These are phyloP conservation scores for Mortierella sp. DNA, from an alignment of 371 early-diverging fungal genomes.

Conservation along the genomic window DNA sequence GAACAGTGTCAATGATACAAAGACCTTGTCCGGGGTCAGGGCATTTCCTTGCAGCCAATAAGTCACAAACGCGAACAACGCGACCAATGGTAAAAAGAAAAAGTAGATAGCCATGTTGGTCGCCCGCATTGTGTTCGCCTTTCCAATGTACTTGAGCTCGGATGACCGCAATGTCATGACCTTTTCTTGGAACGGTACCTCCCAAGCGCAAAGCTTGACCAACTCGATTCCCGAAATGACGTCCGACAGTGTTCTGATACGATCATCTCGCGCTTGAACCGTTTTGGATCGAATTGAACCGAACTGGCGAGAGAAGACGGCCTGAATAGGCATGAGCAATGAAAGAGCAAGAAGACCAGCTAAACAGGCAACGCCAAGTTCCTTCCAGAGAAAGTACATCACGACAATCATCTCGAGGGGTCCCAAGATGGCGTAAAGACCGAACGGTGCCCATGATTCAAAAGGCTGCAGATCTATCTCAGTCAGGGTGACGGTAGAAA, in stretches of 20 bases:
- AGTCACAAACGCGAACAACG: constrained; percentile 45
- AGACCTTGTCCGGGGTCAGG: constrained; percentile 53
- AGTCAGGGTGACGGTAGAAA: no score
- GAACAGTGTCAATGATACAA: constrained; percentile 55
- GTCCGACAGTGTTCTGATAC: constrained; percentile 74
- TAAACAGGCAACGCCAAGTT: constrained; percentile 67
- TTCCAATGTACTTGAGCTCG: constrained; percentile 47
- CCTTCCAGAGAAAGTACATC: constrained; percentile 68
- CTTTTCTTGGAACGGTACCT: constrained; percentile 57
- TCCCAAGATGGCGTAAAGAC: constrained; percentile 40
- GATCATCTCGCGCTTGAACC: constrained; percentile 67
- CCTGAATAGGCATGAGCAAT: constrained; percentile 53
- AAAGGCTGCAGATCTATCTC: constrained; percentile 50
- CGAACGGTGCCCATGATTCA: constrained; percentile 48
- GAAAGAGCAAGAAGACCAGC: constrained; percentile 69
- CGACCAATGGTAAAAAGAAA: constrained; percentile 62
- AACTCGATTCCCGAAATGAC: constrained; percentile 58
- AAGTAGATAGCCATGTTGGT: constrained; percentile 53
- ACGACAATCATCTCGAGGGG: constrained; percentile 54
- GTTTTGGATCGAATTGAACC: constrained; percentile 59
- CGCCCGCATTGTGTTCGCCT: constrained; percentile 51
- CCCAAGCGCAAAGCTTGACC: constrained; percentile 65
- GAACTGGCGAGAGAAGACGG: constrained; percentile 43
- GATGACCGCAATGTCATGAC: constrained; percentile 33
- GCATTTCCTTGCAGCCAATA: constrained; percentile 46